These are phyloP conservation scores for Claviceps lovelessii DNA, from an alignment of 2,329 filamentous ascomycete species.

Conservation along the genomic window DNA sequence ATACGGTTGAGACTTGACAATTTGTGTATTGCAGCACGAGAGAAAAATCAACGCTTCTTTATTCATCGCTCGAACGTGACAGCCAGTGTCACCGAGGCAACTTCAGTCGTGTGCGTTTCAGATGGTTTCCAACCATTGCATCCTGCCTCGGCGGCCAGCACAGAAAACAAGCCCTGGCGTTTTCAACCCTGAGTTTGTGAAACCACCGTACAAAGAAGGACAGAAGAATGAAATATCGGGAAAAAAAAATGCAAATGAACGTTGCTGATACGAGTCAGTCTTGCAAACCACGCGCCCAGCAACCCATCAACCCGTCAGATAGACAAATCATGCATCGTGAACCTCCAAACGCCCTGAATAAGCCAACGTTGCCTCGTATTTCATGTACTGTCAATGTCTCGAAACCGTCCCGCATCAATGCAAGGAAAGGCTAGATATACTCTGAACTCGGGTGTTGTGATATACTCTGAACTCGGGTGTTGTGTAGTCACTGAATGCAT, in stretches of 20 bases:
- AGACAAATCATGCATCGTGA: not conserved
- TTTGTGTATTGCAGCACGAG: not conserved
- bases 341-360: slow-evolving; percentile 1
- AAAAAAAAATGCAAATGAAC: not conserved
- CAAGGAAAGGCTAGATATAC: too few species aligned
- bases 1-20: not conserved
- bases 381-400: not conserved
- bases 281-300: not conserved
- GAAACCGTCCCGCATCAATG: not conserved
- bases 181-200: not conserved
- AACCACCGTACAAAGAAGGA: not conserved
- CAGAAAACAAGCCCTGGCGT: not conserved
- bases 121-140: slow-evolving; percentile 4
- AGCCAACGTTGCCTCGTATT: not conserved
- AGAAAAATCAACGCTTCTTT: not conserved
- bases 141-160: not conserved
- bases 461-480: too few species aligned
- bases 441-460: too few species aligned
- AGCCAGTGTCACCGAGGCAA: slow-evolving; percentile 1
- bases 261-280: not conserved
- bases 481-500: too few species aligned
- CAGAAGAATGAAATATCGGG: not conserved
- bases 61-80: not conserved
- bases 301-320: not conserved
- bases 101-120: not conserved